phyloP scores from a whole-genome alignment of 805 yeast genomes.

The Metschnikowia lunata region DNA sequence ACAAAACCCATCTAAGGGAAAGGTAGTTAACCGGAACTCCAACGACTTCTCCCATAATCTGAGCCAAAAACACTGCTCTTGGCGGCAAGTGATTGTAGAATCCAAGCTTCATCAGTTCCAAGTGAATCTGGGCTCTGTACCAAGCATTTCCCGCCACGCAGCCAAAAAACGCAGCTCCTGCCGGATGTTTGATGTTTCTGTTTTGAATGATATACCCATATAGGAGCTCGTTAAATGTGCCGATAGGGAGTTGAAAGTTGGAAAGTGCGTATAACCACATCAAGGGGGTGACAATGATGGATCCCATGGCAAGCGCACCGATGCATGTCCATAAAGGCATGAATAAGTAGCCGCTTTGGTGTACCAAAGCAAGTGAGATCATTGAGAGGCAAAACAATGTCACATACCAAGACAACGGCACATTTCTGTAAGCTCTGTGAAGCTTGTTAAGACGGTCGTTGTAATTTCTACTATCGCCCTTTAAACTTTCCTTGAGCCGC shows the following conservation, averaged over 20 bases:
- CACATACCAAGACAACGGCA: constrained; percentile 44
- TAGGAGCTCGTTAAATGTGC: constrained; percentile 47
- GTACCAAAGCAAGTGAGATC: constrained; percentile 6
- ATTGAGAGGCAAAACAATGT: constrained; percentile 31
- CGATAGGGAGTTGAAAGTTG: constrained; percentile 50
- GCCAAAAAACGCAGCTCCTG: constrained; percentile 46
- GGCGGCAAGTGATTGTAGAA: constrained; percentile 54
- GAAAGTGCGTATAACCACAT: constrained; percentile 48
- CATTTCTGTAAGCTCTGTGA: constrained; percentile 35
- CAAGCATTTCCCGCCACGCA: constrained; percentile 53
- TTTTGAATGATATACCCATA: constrained; percentile 45
- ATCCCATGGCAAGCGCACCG: constrained; percentile 42
- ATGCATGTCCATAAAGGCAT: constrained; percentile 44
- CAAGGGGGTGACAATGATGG: constrained; percentile 45
- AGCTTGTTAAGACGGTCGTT: constrained; percentile 43
- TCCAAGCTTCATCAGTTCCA: constrained; percentile 43
- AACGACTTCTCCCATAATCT: constrained; percentile 47
- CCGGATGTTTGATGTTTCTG: constrained; percentile 36
- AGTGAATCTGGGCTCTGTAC: constrained; percentile 45
- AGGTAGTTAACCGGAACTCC: constrained; percentile 52
- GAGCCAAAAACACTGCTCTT: constrained; percentile 45
- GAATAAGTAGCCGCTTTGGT: constrained; percentile 23
- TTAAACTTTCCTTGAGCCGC: constrained; percentile 9
- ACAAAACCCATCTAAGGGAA: constrained; percentile 45
- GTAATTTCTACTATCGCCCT: constrained; percentile 13